Conservation (phyloP, 2,329 filamentous ascomycete genomes). For the Pseudogymnoascus verrucosus region DNA sequence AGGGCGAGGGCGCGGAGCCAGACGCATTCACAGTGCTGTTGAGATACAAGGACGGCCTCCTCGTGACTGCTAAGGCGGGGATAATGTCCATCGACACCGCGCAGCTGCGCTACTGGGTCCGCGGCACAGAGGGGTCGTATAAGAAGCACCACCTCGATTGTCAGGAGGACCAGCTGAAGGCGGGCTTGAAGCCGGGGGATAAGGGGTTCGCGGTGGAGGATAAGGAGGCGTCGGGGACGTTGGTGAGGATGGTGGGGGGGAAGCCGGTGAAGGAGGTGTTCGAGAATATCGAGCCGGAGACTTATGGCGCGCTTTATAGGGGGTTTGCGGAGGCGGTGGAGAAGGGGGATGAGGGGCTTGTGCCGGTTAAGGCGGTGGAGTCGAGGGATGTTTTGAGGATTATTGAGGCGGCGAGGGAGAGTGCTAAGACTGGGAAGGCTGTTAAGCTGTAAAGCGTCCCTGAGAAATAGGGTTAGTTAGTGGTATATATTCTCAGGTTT, state of each 20-base stretch:
- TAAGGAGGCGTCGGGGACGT: constrained; percentile 46
- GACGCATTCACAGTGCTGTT: constrained; percentile 58
- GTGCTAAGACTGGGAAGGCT: constrained; percentile 39
- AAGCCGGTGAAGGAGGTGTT: constrained; percentile 41
- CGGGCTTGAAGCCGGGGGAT: constrained; percentile 53
- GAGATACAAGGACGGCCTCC: constrained; percentile 52
- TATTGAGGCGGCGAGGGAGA: constrained; percentile 47
- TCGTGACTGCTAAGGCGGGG: constrained; percentile 62
- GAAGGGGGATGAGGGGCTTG: constrained; percentile 37
- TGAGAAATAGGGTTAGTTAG: not conserved
- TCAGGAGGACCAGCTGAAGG: constrained; percentile 67
- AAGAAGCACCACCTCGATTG: constrained; percentile 64
- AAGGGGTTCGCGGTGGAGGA: constrained; percentile 58
- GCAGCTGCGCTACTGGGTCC: constrained; percentile 70
- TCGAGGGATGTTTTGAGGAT: constrained; percentile 46
- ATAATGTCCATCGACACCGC: constrained; percentile 60
- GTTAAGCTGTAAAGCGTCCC: constrained; percentile 10
- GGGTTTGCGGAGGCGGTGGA: constrained; percentile 43
- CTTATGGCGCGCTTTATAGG: constrained; percentile 61
- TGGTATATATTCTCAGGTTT: not conserved
- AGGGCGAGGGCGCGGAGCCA: constrained; percentile 37
- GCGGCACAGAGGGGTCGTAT: constrained; percentile 66
- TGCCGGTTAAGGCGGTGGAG: constrained; percentile 46
- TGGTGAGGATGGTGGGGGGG: constrained; percentile 47
- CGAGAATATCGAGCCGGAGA: constrained; percentile 55